Base-by-base conservation (phyloP, 2,329 filamentous ascomycete genomes). In the Neonectria sp. region DNA sequence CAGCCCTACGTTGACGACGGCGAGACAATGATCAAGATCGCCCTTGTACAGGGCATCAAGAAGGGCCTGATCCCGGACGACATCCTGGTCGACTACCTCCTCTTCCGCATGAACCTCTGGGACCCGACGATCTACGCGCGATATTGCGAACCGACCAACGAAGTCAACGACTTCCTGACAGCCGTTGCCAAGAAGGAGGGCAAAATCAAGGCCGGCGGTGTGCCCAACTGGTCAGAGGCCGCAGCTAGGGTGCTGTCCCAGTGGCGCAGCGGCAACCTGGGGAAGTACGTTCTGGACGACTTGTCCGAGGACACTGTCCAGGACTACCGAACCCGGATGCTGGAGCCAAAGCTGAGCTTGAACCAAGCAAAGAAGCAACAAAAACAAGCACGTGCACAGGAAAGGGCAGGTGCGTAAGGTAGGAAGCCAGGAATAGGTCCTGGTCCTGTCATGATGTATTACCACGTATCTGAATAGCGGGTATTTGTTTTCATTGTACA, bases 1-100 rank as follows among this genome's bases (percentile, higher is more conserved):
- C 90, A 98, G 66, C 96, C 96, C 0, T 97, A 97, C 79, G 92
- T 98, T 31, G 88, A 92, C 0, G 90, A 97, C 76, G 88, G 93
- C 17, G 92, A 96, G 78, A 90, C 91, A 52, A 99, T 99, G 96
- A 85, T 99, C 69, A 98, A 97, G 81, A 88, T 99, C n/a, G 92
- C 95, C 2, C 88, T 98, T 1, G 95, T 94, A 58, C 94, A 95
- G 24, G 93, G 92, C 79, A 94, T 99, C 61, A 97, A 97, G 79
- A 94, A 97, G 79, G 93, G 92, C 0, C 87, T 98, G 43, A 91
- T 99, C 60, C 88, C 92, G 2, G 87, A 91, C 17, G 89, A 93
- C 65, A 93, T 93, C 27, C 82, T 98, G 12, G 95, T 93, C 37
- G 96, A 99, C 78, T 99, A 97, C 79, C 86, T 98, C 24, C 89